A percentile compares a stretch with the other conserved stretches of the same genome.
These are phyloP conservation scores for Ceratocystiopsis minuta DNA, from an alignment of 2,329 filamentous ascomycete genomes.

Conservation along the genomic window DNA sequence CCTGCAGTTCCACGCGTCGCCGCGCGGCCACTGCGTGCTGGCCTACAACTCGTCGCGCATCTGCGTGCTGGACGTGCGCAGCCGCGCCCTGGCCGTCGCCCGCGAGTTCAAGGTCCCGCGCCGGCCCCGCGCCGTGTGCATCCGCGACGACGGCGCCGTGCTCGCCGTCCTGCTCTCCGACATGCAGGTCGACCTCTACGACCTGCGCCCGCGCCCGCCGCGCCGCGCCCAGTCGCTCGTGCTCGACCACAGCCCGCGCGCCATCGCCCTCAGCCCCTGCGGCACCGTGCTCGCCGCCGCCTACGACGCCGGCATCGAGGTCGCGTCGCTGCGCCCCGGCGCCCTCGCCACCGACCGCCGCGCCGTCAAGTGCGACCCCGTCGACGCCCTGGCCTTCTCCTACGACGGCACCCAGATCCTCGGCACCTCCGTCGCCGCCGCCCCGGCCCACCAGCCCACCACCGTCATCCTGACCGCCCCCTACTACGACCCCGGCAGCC, in stretches of 20 bases:
- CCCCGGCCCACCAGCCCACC: slow-evolving; percentile 30
- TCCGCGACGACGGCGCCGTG: slow-evolving; percentile 58
- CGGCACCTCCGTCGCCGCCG: slow-evolving; percentile 50
- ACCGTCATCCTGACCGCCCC: slow-evolving; percentile 65
- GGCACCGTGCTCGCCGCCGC: slow-evolving; percentile 69
- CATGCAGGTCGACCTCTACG: slow-evolving; percentile 76
- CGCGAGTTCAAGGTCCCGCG: slow-evolving; percentile 67
- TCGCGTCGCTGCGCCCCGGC: slow-evolving; percentile 52
- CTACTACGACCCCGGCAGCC: slow-evolving; percentile 56
- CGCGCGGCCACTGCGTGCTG: slow-evolving; percentile 54
- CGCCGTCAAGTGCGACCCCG: slow-evolving; percentile 60
- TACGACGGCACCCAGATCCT: slow-evolving; percentile 61
- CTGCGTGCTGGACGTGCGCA: slow-evolving; percentile 54
- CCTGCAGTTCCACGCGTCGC: slow-evolving; percentile 67
- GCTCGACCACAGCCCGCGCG: slow-evolving; percentile 59
- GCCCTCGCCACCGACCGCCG: slow-evolving; percentile 49
- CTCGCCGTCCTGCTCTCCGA: slow-evolving; percentile 67
- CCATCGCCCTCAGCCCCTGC: slow-evolving; percentile 65
- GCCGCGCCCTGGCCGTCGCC: slow-evolving; percentile 35
- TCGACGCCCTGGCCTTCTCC: slow-evolving; percentile 60
- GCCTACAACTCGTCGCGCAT: slow-evolving; percentile 77
- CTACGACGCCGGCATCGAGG: slow-evolving; percentile 77
- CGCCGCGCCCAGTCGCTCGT: slow-evolving; percentile 57
- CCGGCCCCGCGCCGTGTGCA: slow-evolving; percentile 57
- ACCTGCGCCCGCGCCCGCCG: slow-evolving; percentile 44